Percentiles rank a stretch among this genome's conserved stretches.
Evolutionary conservation across 164 flowering plant genomes (phyloP).

Genomic region (Akebia trifoliata): DNA sequence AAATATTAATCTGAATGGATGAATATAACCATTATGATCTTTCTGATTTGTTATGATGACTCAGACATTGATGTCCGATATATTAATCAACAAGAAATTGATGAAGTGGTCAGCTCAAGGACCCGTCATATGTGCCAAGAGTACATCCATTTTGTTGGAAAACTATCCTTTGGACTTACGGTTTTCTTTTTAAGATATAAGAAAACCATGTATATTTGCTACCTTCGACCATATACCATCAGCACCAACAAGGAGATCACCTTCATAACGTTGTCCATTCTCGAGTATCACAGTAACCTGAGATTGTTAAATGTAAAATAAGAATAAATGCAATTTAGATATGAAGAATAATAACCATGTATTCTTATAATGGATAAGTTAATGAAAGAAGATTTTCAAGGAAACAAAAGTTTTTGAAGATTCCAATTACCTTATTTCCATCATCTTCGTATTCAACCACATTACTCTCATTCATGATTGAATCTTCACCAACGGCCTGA

Average conservation of each 20-base stretch:
- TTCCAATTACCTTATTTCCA: conserved; percentile 61
- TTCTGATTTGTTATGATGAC: no score
- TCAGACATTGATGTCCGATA: no score
- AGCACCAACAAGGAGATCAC: conserved; percentile 92
- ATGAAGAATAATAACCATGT: no score
- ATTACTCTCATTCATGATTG: conserved; percentile 69
- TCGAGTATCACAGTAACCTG: conserved; percentile 82
- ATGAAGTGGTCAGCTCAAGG: no score
- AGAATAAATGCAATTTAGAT: not conserved
- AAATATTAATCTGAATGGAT: no score
- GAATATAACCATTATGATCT: no score
- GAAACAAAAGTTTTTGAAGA: not conserved
- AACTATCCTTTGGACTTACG: no score
- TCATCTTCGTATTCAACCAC: conserved; percentile 73
- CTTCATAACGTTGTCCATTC: conserved; percentile 71
- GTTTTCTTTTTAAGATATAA: no score
- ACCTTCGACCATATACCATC: conserved; percentile 99
- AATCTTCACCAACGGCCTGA: conserved; percentile 72
- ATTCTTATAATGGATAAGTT: no score
- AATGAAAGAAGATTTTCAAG: not conserved
- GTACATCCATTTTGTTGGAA: no score
- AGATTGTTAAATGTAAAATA: conserved; percentile 2
- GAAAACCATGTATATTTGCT: not conserved
- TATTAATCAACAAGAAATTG: no score
- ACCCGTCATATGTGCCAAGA: no score